These are phyloP conservation scores for Aspergillus ustus DNA, from an alignment of 2,329 filamentous ascomycete genomes.

Conservation along the genomic window DNA sequence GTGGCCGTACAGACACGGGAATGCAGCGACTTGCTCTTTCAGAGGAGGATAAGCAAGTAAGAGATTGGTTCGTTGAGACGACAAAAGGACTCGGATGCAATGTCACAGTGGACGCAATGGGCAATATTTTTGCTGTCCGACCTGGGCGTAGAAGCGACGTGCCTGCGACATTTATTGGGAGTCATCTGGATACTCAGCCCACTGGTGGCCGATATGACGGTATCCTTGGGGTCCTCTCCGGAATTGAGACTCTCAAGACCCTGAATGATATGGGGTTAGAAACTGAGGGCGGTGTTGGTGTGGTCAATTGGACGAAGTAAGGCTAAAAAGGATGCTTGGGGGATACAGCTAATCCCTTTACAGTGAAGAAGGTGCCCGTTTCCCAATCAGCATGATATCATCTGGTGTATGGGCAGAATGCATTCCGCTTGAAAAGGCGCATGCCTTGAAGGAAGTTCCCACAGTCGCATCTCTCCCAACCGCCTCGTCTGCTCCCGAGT, in stretches of 20 bases:
- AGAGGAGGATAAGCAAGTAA: conserved; percentile 70
- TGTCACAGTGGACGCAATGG: conserved; percentile 73
- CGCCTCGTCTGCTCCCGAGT: conserved; percentile 60
- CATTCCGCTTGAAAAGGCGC: conserved; percentile 66
- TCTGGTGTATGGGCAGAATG: conserved; percentile 78
- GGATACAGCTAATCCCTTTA: conserved; percentile 19
- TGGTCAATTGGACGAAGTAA: conserved; percentile 63
- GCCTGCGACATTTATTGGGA: conserved; percentile 70
- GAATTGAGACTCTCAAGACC: conserved; percentile 71
- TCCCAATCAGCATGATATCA: conserved; percentile 74
- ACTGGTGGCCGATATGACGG: conserved; percentile 57
- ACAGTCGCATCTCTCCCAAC: conserved; percentile 48
- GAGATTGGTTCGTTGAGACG: conserved; percentile 75
- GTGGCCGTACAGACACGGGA: conserved; percentile 65
- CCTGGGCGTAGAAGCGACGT: conserved; percentile 63
- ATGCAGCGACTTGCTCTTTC: conserved; percentile 77
- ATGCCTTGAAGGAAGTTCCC: conserved; percentile 65
- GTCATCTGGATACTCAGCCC: conserved; percentile 70
- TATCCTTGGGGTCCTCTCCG: conserved; percentile 74
- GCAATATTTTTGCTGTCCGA: conserved; percentile 77
- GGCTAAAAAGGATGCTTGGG: not conserved
- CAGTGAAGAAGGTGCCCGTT: conserved; percentile 80
- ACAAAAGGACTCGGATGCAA: conserved; percentile 68
- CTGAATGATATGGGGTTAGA: conserved; percentile 70
- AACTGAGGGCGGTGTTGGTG: conserved; percentile 72